These are phyloP conservation scores for Sporodiniella umbellata DNA, from an alignment of 371 early-diverging fungal species.

Conservation along the genomic window DNA sequence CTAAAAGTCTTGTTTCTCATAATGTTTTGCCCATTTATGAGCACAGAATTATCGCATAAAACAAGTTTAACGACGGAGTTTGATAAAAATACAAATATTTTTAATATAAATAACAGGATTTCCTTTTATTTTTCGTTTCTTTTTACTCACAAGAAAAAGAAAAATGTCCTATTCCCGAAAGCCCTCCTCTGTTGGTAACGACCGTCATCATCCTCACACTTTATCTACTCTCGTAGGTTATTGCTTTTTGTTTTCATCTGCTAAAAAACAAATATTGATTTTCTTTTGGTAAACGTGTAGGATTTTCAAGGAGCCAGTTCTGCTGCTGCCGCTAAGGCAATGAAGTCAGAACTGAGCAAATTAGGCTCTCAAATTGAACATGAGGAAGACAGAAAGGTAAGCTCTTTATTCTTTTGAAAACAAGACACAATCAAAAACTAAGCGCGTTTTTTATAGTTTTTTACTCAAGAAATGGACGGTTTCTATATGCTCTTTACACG, in stretches of 20 bases:
- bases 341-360: slow-evolving; percentile 60
- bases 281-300: slow-evolving; percentile 19
- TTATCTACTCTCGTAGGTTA: slow-evolving; percentile 55
- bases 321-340: slow-evolving; percentile 65
- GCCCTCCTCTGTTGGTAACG: slow-evolving; percentile 31
- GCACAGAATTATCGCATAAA: background rate
- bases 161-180: slow-evolving; percentile 34
- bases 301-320: slow-evolving; percentile 67
- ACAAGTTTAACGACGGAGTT: background rate
- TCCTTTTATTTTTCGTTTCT: background rate
- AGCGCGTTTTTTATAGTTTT: slow-evolving; percentile 22
- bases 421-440: slow-evolving; percentile 66
- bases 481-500: slow-evolving; percentile 90
- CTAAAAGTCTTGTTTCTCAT: too few relatives aligned
- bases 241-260: background rate
- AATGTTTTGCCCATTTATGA: too few relatives aligned
- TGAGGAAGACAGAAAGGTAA: slow-evolving; percentile 58
- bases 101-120: background rate
- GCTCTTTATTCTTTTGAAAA: slow-evolving; percentile 83
- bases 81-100: background rate
- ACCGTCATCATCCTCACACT: slow-evolving; percentile 56
- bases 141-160: slow-evolving; percentile 2
- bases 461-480: slow-evolving; percentile 81
- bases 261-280: slow-evolving; percentile 1
- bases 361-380: slow-evolving; percentile 49